A percentile compares a stretch with the other conserved stretches of the same genome.
Conservation (phyloP, 2,329 filamentous ascomycete genomes). For the Pseudofabraea citricarpa region DNA sequence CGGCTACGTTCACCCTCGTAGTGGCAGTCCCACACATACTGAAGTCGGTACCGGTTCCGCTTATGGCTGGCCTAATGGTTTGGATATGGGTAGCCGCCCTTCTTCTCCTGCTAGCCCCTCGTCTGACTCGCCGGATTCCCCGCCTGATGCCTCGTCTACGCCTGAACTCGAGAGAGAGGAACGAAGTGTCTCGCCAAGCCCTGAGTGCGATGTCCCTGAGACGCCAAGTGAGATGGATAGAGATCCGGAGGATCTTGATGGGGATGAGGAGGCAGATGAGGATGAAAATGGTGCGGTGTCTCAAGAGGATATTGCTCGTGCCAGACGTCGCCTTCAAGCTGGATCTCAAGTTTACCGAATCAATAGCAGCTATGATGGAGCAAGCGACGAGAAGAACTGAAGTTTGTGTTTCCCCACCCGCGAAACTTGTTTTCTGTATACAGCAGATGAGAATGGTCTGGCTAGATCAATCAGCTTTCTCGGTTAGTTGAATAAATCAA, state of each 20-base stretch:
- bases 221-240: not conserved
- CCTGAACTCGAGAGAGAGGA: not conserved
- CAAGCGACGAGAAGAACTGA: not conserved
- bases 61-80: no score
- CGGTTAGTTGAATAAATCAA: no score
- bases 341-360: not conserved
- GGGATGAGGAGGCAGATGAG: no score
- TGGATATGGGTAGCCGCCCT: no score
- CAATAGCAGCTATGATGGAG: not conserved
- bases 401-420: not conserved
- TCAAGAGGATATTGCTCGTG: not conserved
- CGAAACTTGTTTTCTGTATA: no score
- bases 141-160: not conserved
- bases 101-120: no score
- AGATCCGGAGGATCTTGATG: not conserved
- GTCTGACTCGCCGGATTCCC: no score
- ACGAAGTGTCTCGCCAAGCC: not conserved
- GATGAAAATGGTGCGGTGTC: no score
- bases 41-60: no score
- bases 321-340: not conserved
- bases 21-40: no score
- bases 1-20: no score
- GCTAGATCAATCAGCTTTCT: no score
- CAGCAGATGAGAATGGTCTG: not conserved
- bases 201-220: not conserved